Base-by-base conservation (phyloP, 257 asterid genomes). In the Catharanthus roseus region DNA sequence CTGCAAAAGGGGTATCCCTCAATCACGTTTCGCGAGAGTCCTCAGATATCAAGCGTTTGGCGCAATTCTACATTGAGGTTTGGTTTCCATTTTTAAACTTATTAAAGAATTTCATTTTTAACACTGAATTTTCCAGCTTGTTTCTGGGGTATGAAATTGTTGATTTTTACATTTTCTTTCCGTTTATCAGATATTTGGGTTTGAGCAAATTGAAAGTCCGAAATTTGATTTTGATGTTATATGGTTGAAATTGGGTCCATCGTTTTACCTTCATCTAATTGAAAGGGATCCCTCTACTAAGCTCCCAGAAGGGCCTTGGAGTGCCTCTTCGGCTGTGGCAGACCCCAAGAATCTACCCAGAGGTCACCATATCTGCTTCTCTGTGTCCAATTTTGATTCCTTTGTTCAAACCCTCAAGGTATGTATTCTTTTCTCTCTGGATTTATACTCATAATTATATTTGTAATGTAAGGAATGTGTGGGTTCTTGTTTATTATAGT, bases 11-110 rank as follows among this genome's bases (percentile, higher is more conserved):
- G 79, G 79, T 86, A 61, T 84, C 91, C 88, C 86, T 93, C 78
- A 90, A 93, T 74, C 98, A 93, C 53, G 77, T 93, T 44, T 83
- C 98, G 5, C 67, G 97, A 23, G 98, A 90, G 85, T 86, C 97
- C 16, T 51, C 86, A 6, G 95, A 90, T 51, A 57, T 93, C 73
- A 78, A 85, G 42, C 93, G 89, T 84, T 91, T 90, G 18, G 89
- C 98, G 45, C 78, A 84, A 29, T 93, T 90, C 88, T 93, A 93
- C 79, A 75, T 34, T 21, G 92, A 93, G 91, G 98, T 89, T 39
- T 1, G 10, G 13, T 38, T 67, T 51, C 15, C 11, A 19, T 72
- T 71, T 24, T 65, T 42, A 7, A 4, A 42, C 12, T 42, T 42
- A 38, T 38, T 38, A 38, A 8, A 8, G 42, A 38, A 8, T 38